Evolutionary conservation across 352 stramenopile genomes (phyloP).

Genomic region (Phytophthora europaea): DNA sequence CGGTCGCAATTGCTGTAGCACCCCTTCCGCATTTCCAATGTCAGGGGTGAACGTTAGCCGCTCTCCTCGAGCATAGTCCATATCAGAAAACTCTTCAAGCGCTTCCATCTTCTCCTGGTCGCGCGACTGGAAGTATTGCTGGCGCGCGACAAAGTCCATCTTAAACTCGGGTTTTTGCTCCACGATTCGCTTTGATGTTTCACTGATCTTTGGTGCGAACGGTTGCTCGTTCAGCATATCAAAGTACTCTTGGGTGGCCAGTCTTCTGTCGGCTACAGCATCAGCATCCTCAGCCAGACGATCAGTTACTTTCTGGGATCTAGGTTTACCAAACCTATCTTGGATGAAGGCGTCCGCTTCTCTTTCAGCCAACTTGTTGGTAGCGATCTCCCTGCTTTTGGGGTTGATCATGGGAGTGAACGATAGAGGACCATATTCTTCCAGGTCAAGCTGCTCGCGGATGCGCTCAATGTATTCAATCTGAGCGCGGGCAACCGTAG

Average conservation of each 20-base stretch:
- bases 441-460: conserved; percentile 56
- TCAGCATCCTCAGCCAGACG: conserved; percentile 67
- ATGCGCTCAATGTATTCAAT: conserved; percentile 57
- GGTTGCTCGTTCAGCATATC: conserved; percentile 68
- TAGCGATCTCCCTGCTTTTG: conserved; percentile 72
- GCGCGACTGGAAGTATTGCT: conserved; percentile 73
- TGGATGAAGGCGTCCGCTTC: conserved; percentile 15
- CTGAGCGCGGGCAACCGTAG: conserved; percentile 17
- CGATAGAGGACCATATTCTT: conserved; percentile 39
- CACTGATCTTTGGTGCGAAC: conserved; percentile 71
- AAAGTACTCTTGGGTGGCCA: conserved; percentile 79
- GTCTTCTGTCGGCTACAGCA: conserved; percentile 48
- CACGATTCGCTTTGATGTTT: conserved; percentile 60
- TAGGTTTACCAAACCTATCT: conserved; percentile 1
- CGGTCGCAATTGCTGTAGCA: conserved; percentile 74
- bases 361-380: conserved; percentile 49
- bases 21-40: conserved; percentile 76
- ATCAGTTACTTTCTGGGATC: conserved; percentile 55
- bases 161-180: conserved; percentile 79
- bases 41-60: conserved; percentile 75
- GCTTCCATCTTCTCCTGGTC: conserved; percentile 71
- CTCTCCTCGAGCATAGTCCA: conserved; percentile 42
- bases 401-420: conserved; percentile 76
- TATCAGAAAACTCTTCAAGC: conserved; percentile 59
- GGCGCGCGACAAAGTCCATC: conserved; percentile 77